Percentiles rank a stretch among this genome's conserved stretches.
Conservation (phyloP, 257 asterid species). For the Primulina eburnea region DNA sequence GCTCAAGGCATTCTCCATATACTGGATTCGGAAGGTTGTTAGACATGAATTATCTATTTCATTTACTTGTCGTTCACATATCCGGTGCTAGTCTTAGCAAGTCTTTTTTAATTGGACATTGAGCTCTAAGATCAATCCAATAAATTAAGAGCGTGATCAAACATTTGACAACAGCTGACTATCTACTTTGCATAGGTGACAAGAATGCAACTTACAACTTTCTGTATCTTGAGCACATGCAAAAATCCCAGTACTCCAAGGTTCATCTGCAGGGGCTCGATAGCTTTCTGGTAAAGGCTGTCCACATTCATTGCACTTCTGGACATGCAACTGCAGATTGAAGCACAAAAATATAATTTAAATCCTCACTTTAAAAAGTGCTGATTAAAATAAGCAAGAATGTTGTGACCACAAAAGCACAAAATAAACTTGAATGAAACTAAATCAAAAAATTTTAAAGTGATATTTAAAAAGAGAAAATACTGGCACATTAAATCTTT, state of each 20-base stretch:
- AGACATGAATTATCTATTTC: neutral
- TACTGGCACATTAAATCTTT: neutral
- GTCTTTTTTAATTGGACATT: neutral
- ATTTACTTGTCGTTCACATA: neutral
- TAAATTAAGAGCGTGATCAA: neutral
- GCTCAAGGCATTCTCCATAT: neutral
- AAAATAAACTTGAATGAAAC: neutral
- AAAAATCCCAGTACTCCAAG: constrained; percentile 91
- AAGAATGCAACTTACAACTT: constrained; percentile 62
- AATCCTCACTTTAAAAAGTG: neutral
- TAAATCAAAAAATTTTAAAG: constrained; percentile 6
- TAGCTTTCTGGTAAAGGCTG: constrained; percentile 97
- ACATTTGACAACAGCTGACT: neutral
- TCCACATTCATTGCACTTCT: constrained; percentile 91
- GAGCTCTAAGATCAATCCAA: neutral
- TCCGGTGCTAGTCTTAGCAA: too few species aligned
- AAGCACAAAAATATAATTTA: constrained; percentile 21
- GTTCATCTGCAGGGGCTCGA: constrained; percentile 90
- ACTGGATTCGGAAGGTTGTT: neutral
- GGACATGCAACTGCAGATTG: constrained; percentile 63
- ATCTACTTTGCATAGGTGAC: neutral
- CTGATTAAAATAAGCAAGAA: too few species aligned
- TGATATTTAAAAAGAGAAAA: neutral
- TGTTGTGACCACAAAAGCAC: neutral
- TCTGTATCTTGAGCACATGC: constrained; percentile 80